Percentiles rank a stretch among this genome's conserved stretches.
These are phyloP conservation scores for Penstemon eatonii DNA, from an alignment of 257 asterid species.

Conservation along the genomic window DNA sequence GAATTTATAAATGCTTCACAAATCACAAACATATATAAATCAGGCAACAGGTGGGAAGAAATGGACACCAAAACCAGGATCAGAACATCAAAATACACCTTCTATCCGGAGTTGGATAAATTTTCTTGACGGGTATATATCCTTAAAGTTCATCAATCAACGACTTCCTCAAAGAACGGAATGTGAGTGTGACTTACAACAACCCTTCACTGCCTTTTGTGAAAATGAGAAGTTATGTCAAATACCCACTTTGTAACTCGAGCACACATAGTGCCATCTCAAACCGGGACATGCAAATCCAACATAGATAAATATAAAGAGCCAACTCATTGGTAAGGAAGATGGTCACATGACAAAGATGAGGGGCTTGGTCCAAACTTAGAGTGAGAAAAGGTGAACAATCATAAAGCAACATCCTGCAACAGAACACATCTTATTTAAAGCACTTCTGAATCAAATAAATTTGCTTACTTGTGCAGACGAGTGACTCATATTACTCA, in stretches of 20 bases:
- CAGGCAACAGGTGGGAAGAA: slow-evolving; percentile 15
- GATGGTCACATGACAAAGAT: slow-evolving; percentile 9
- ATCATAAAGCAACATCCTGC: slow-evolving; percentile 14
- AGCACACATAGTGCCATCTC: not conserved
- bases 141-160: not conserved
- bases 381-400: slow-evolving; percentile 7
- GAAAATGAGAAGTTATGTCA: not conserved
- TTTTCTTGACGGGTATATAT: not conserved
- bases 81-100: slow-evolving; percentile 6
- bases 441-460: slow-evolving; percentile 16
- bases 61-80: not conserved
- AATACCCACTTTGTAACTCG: slow-evolving; percentile 4
- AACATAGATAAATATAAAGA: not conserved
- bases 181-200: not conserved
- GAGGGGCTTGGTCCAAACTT: slow-evolving; percentile 2
- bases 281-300: slow-evolving; percentile 13
- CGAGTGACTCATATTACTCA: slow-evolving; percentile 86
- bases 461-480: slow-evolving; percentile 84
- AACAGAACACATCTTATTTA: slow-evolving; percentile 12
- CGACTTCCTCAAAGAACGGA: not conserved
- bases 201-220: not conserved
- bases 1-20: not conserved
- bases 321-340: slow-evolving; percentile 10
- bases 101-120: slow-evolving; percentile 6
- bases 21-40: not conserved